These are phyloP conservation scores for Triticum timopheevii DNA, from an alignment of 176 grass and related monocot species.

Conservation along the genomic window DNA sequence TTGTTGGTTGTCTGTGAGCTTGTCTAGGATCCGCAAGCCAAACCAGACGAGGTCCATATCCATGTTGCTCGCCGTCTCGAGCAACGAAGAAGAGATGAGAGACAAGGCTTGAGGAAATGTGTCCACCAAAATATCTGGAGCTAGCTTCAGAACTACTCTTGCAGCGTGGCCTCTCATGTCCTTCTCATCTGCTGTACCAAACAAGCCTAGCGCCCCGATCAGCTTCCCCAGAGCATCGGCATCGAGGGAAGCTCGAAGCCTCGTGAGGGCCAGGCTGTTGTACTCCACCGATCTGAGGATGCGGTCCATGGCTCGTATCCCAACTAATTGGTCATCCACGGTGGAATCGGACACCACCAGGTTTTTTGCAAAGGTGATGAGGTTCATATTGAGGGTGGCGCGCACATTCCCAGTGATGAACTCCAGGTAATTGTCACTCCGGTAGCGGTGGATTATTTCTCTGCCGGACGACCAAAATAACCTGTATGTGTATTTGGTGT, in stretches of 20 bases:
- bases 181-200: neutral
- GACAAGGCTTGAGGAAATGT: neutral
- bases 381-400: neutral
- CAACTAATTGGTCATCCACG: neutral
- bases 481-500: too few relatives aligned
- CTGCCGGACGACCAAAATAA: neutral
- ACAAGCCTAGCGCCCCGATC: neutral
- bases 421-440: neutral
- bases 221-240: neutral
- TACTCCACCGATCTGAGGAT: neutral
- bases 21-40: constrained; percentile 19
- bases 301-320: neutral
- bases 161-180: constrained; percentile 23
- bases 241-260: neutral
- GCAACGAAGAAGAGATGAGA: constrained; percentile 4
- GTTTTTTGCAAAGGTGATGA: constrained; percentile 23
- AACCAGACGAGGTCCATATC: constrained; percentile 19
- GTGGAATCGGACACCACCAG: neutral
- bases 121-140: neutral
- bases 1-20: neutral
- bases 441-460: neutral
- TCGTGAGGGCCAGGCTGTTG: neutral
- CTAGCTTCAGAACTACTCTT: constrained; percentile 24
- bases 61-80: neutral
- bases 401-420: constrained; percentile 5